A percentile compares a stretch with the other conserved stretches of the same genome.
These are phyloP conservation scores for Grosmannia clavigera DNA, from an alignment of 2,329 filamentous ascomycete genomes.

Conservation along the genomic window DNA sequence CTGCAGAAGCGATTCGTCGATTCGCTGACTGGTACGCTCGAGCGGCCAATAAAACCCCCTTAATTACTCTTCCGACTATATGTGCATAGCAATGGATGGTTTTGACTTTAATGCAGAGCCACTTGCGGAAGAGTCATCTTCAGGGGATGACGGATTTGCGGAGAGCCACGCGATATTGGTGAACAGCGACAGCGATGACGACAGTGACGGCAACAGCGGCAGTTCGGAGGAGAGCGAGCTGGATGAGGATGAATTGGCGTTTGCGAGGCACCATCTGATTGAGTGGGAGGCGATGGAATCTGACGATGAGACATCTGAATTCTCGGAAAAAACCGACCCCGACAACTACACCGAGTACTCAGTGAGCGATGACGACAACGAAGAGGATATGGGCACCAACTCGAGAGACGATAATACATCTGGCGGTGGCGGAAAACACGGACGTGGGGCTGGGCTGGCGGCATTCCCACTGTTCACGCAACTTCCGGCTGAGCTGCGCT, in stretches of 20 bases:
- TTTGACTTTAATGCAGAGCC: not conserved
- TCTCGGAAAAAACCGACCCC: not conserved
- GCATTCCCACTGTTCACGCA: constrained; percentile 6
- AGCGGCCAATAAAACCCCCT: not conserved
- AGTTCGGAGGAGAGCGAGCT: not conserved
- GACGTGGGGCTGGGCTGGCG: not conserved
- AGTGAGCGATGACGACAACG: not conserved
- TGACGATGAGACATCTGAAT: not conserved
- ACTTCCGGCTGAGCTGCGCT: constrained; percentile 11
- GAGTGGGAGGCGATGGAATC: not conserved
- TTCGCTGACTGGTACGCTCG: not conserved
- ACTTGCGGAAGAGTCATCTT: not conserved
- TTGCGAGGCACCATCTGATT: not conserved
- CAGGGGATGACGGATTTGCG: not conserved
- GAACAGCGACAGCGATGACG: not conserved
- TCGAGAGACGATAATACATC: not conserved
- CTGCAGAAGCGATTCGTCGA: not conserved
- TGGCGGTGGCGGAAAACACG: not conserved
- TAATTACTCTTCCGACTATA: not conserved
- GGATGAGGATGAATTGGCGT: not conserved
- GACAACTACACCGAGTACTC: not conserved
- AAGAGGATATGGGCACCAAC: not conserved
- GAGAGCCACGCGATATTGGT: not conserved
- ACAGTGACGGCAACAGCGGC: not conserved
- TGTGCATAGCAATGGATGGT: not conserved